phyloP scores from a whole-genome alignment of 1,284 basidiomycete genomes.

The Cutaneotrichosporon cutaneum region DNA sequence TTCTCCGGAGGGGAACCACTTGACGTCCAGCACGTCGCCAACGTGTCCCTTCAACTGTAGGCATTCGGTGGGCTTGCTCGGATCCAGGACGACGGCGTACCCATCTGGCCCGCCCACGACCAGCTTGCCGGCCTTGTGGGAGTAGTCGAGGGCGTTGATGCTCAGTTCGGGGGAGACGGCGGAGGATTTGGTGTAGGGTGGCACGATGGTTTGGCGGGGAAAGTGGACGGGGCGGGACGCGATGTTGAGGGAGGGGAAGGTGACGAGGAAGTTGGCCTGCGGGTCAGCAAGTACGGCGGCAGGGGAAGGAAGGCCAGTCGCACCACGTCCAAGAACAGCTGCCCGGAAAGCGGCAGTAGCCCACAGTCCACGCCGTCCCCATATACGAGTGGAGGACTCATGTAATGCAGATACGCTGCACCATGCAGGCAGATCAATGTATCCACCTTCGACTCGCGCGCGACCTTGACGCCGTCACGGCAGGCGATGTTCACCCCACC shows the following conservation, averaged over 20 bases:
- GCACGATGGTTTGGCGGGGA: conserved; percentile 44
- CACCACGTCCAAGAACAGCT: too few species aligned
- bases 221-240: conserved; percentile 34
- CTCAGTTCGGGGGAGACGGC: conserved; percentile 34
- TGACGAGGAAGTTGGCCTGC: conserved; percentile 41
- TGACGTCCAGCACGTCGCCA: conserved; percentile 51
- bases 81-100: conserved; percentile 43
- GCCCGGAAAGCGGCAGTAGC: too few species aligned
- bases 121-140: conserved; percentile 36
- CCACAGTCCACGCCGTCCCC: too few species aligned
- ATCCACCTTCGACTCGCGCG: conserved; percentile 37
- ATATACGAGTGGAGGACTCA: too few species aligned
- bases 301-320: too few species aligned
- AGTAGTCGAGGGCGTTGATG: conserved; percentile 48
- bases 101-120: conserved; percentile 53
- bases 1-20: conserved; percentile 49
- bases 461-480: conserved; percentile 38
- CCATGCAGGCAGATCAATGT: neutral
- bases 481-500: conserved; percentile 24
- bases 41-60: conserved; percentile 51
- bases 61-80: neutral
- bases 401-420: too few species aligned
- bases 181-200: conserved; percentile 37
- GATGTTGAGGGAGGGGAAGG: conserved; percentile 34
- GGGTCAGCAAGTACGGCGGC: conserved; percentile 21